Evolutionary conservation across 495 filamentous ascomycete genomes (phyloP).

Genomic region (Talaromyces thailandensis): DNA sequence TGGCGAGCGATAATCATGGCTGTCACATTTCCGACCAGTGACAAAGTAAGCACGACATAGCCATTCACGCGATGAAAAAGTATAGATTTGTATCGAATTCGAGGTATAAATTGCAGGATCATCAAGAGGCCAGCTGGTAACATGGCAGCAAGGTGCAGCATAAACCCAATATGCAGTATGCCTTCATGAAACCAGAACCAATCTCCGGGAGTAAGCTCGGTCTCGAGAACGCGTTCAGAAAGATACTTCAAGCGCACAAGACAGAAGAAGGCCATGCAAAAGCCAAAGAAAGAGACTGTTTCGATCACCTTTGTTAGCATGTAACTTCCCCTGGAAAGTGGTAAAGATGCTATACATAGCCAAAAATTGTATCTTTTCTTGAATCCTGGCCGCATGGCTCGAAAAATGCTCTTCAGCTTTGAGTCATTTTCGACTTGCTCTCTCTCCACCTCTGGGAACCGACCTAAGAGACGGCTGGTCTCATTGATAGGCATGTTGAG

Average conservation of each 20-base stretch:
- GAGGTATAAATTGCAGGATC: constrained; percentile 41
- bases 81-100: constrained; percentile 35
- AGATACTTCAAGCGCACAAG: background rate
- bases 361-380: background rate
- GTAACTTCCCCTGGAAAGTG: background rate
- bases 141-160: constrained; percentile 33
- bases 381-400: background rate
- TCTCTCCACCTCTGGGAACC: background rate
- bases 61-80: constrained; percentile 45
- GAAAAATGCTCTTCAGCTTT: background rate
- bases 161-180: constrained; percentile 33
- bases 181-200: constrained; percentile 37
- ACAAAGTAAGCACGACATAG: constrained; percentile 34
- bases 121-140: constrained; percentile 38
- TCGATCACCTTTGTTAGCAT: background rate
- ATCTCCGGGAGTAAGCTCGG: constrained; percentile 29
- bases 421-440: background rate
- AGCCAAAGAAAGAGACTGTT: background rate
- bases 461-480: background rate
- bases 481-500: background rate
- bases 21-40: constrained; percentile 24
- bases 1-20: constrained; percentile 34
- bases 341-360: background rate
- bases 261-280: background rate
- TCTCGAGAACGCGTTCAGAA: background rate